Evolutionary conservation across 2,329 filamentous ascomycete species (phyloP), one percentile per base, ranked within the genome.

Genomic region (Trichophyton benhamiae): DNA sequence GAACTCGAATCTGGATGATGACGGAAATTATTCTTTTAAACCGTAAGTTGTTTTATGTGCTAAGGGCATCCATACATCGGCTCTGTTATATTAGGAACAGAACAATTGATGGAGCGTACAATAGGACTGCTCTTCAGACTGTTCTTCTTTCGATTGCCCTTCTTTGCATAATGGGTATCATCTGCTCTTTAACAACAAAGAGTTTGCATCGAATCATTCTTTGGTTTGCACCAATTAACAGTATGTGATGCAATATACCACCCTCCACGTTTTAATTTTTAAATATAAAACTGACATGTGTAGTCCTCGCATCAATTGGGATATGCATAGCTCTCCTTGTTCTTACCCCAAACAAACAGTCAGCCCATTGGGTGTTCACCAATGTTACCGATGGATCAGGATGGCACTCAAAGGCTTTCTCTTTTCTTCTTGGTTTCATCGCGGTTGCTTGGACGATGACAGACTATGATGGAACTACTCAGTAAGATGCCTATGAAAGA

Each of bases 191-290:
- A 55, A 82, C 82, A 0, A 86, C 83, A 0, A 81, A 79, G 66
- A 79, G 76, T 60, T 74, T 86, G 11, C 82, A 86, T 67, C 76
- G 78, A 57, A 82, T 85, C 55, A 78, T 86, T 55, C 71, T 83
- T 8, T 86, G 83, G 82, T 86, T 86, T 69, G 83, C 83, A 7
- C 84, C 84, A 0, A 85, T 86, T 65, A 86, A 86, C 67, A 80
- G 81, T 82, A 73, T 61, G 74, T 42, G 20, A 48, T 36, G 8
- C 52, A 36, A 55, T 22, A 46, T 46, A 30, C 20, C 25, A 27
- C 17, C 9, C 17, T 53, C n/a, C 25, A 36, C n/a, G n/a, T 6
- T 22, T 48, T 33, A 11, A 17, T 22, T 42, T 33, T 17, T 3
- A 22, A 36, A 11, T 33, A 17, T 13, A 5, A 3, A 20, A 27